Base-by-base conservation (phyloP, 1,284 basidiomycete genomes). In the Vanrija pseudolonga region DNA sequence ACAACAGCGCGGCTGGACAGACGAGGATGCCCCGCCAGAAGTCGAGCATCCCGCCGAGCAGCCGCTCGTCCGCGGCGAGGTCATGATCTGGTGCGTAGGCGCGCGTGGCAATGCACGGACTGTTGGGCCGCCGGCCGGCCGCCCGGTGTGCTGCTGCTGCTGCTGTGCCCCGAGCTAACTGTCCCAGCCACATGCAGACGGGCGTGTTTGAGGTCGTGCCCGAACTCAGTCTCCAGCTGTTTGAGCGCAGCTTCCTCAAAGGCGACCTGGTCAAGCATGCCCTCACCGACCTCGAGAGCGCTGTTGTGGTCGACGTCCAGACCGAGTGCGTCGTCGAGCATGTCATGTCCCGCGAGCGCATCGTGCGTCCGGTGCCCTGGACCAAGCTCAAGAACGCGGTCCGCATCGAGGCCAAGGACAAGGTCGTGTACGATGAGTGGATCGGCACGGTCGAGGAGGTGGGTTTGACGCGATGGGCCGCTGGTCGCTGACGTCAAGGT, bases 241-340 rank as follows among this genome's bases (percentile, higher is more conserved):
- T 89, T 50, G 89, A 93, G 74, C 86, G 92, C 50, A 82, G 81
- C 40, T 86, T 95, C 65, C 83, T 88, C 60, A 67, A 71, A 9
- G 90, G 91, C 24, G 92, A 95, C 72, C 80, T 88, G 50, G 88
- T 90, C 78, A 95, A 95, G 77, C 83, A 85, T 45, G 83, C 82
- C 55, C 77, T 88, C 18, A 84, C 87, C 47, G 85, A 89, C 63
- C 78, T 85, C 37, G 82, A 82, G 59, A 86, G 87, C n/a, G 92
- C 89, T 11, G 83, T 93, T 28, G 84, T 96, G 45, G 80, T 82
- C 23, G 78, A 79, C 50, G 79, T 85, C 20, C 77, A 80, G 19
- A 84, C 86, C 32, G 80, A 84, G 61, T 85, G 84, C 42, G 80
- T 81, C 56, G 75, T 95, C 12, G 82, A 85, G 56, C 90, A 95